Percentiles rank a stretch among this genome's conserved stretches.
These are phyloP conservation scores for Flaveria bidentis DNA, from an alignment of 129 eudicot species.

Conservation along the genomic window DNA sequence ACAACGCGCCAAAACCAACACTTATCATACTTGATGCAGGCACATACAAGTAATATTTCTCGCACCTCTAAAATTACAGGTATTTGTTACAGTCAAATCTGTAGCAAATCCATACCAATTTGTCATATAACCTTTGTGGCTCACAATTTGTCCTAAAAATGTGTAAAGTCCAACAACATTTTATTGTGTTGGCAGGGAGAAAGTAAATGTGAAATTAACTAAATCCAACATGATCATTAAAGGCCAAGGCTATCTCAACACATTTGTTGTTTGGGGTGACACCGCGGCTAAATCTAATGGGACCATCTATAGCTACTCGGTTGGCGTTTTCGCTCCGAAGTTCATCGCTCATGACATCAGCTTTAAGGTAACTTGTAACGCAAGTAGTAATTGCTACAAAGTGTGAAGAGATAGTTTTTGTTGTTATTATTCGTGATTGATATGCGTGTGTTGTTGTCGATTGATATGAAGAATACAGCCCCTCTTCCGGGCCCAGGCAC, in stretches of 20 bases:
- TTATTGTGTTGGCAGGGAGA: slow-evolving; percentile 63
- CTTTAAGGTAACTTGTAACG: slow-evolving; percentile 54
- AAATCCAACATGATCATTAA: slow-evolving; percentile 68
- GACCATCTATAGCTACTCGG: slow-evolving; percentile 53
- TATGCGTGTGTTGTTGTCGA: slow-evolving; percentile 5
- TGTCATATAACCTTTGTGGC: slow-evolving; percentile 11
- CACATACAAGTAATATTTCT: slow-evolving; percentile 52
- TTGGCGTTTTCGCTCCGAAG: slow-evolving; percentile 52
- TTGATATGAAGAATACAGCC: slow-evolving; percentile 61
- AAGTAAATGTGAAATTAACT: slow-evolving; percentile 48
- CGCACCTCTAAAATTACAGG: not conserved
- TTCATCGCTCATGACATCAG: slow-evolving; percentile 75
- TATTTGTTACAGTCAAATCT: not conserved
- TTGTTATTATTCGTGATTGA: not conserved
- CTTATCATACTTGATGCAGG: slow-evolving; percentile 71
- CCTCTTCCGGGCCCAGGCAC: slow-evolving; percentile 68
- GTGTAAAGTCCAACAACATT: slow-evolving; percentile 1
- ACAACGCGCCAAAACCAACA: slow-evolving; percentile 45
- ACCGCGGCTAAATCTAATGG: slow-evolving; percentile 69
- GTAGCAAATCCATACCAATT: not conserved
- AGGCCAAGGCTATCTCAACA: slow-evolving; percentile 70
- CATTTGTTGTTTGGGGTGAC: slow-evolving; percentile 74
- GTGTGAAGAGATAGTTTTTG: not conserved
- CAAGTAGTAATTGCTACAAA: not conserved
- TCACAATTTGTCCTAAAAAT: slow-evolving; percentile 1